Base-by-base conservation (phyloP, 805 yeast species). In the Candida anglica region DNA sequence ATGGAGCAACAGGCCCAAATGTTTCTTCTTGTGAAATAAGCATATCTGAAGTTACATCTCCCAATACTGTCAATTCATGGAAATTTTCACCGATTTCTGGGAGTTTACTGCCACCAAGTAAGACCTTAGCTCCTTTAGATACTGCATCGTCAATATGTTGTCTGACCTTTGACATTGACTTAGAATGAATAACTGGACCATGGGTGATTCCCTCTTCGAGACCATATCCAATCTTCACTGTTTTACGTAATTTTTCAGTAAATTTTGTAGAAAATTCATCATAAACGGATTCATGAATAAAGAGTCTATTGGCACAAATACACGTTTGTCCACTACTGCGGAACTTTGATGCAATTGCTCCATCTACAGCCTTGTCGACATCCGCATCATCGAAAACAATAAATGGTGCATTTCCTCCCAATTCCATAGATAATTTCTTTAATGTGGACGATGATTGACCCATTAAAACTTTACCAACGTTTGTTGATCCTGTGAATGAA, bases 1-100 rank as follows among this genome's bases (percentile, higher is more conserved):
- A 57, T 2, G 87, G 85, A 14, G 85, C 85, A 13, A 85, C 66
- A 2, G 94, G 94, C 2, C 93, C 94, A 54, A 85, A 85, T 2
- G 89, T 83, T 55, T 85, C 94, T 46, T 83, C 88, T n/a, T 56
- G 44, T 44, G 72, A 66, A 21, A 84, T 74, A 27, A 54, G 42
- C 77, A 84, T 83, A 15, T 66, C 67, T 2, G 62, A 53, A 31
- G 78, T 74, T 30, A 77, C 83, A 39, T 75, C 73, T n/a, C 74
- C 66, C 33, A 85, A 53, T 10, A 85, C 68, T 0, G 94, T 85
- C 37, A 85, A 78, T 18, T 76, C 79, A 50, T 71, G 85, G 66
- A 79, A 85, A 48, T 65, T 65, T 27, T 70, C 73, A 4, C 91
- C 91, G 13, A 82, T 47, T 17, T 73, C 74, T 3, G 71, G 53